These are phyloP conservation scores for Phlyctochytrium bullatum DNA, from an alignment of 192 early-diverging fungal species.

Conservation along the genomic window DNA sequence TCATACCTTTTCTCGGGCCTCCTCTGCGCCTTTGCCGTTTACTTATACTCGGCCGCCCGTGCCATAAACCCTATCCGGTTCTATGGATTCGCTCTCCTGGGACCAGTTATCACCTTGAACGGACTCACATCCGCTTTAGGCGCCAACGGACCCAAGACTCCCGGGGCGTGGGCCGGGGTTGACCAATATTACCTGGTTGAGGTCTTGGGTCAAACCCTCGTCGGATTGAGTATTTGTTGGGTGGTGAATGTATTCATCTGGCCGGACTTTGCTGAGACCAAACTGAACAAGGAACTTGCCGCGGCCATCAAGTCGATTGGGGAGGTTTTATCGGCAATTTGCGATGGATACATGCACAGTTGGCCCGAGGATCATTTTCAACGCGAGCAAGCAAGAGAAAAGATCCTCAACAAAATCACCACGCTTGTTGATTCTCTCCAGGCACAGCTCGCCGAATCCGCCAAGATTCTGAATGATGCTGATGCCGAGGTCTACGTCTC, in stretches of 20 bases:
- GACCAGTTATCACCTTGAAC: background rate
- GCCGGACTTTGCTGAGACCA: constrained; percentile 20
- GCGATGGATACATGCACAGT: no score
- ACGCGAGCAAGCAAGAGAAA: background rate
- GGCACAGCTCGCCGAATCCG: constrained; percentile 3
- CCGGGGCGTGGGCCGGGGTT: no score
- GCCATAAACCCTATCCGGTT: background rate
- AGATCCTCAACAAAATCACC: no score
- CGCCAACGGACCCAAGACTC: background rate
- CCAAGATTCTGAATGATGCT: constrained; percentile 1
- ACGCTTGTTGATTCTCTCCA: constrained; percentile 7
- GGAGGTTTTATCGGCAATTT: no score
- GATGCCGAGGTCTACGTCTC: constrained; percentile 20
- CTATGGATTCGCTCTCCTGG: background rate
- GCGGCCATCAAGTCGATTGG: background rate
- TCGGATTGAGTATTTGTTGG: constrained; percentile 15
- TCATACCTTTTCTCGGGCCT: background rate
- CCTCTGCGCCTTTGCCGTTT: background rate
- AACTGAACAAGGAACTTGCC: background rate
- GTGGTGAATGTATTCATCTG: constrained; percentile 16
- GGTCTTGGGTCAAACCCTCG: no score
- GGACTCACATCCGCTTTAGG: background rate
- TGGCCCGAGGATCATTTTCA: background rate
- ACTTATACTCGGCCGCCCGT: background rate
- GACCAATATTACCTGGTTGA: no score